Evolutionary conservation across 2,329 filamentous ascomycete species (phyloP), one percentile per base, ranked within the genome.

Genomic region (Lecanoromycetidae sp.): DNA sequence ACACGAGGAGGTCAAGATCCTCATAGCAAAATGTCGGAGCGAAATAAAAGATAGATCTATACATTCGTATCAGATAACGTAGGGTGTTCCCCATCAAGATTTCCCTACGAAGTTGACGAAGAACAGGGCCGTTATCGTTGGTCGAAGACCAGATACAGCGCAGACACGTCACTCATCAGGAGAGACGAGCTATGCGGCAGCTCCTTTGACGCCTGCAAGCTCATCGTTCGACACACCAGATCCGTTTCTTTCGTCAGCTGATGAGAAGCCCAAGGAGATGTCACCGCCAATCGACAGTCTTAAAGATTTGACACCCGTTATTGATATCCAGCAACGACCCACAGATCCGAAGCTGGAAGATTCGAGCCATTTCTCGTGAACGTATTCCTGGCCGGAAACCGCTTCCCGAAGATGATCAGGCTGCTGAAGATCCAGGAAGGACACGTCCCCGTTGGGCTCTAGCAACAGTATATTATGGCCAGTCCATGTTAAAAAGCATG

Each of bases 61-160:
- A 36, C 56, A 57, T 48, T 50, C 56, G 3, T 57, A 57, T 52
- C 51, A 53, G 32, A 47, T 27, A 7, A 51, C 43, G 51, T 53
- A 44, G 26, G 48, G n/a, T 44, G 13, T n/a, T 20, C 13, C 20
- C 6, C 34, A 13, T n/a, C 20, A 27, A n/a, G n/a, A 19, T 9
- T 10, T 43, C 8, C 22, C 23, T 3, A 9, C 3, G 8, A 38
- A 43, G 25, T 23, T 40, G 20, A 37, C 29, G 9, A 25, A 3
- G 2, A 15, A 34, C 29, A 51, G 49, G 5, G 38, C 40, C 9
- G 23, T 51, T 15, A 35, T 51, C n/a, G 34, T 51, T 40, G 49
- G 49, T 19, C 49, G 49, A 26, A 51, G 48, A 35, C 49, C 49
- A 22, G 49, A 51, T 22, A 37, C 22, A 26, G 19, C 25, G 13